Evolutionary conservation across 2,329 filamentous ascomycete genomes (phyloP), one percentile per base, ranked within the genome.

Genomic region (Stagonosporopsis chrysanthemi): DNA sequence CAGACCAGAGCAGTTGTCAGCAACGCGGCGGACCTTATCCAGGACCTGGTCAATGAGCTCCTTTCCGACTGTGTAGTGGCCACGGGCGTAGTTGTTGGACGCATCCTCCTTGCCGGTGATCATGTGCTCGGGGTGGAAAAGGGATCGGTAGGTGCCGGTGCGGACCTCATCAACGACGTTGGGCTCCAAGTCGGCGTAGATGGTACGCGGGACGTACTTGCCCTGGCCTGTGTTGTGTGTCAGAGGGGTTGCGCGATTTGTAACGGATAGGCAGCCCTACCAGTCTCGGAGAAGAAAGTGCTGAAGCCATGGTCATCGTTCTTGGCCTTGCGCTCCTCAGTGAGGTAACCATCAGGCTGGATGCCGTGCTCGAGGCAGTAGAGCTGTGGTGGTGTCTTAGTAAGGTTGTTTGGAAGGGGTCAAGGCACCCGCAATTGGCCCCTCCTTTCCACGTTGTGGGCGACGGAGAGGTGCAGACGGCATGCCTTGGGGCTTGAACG

Each of bases 361-460:
- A 99, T 99, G 77, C 95, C 95, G 82, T 99, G 95, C 88, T 99
- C 95, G 77, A 99, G 92, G 84, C 95, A 99, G 88, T 99, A 99
- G 66, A 99, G 91, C 95, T 99, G 81, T 35, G 42, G 63, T 39
- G 54, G 50, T 52, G 58, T 50, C 65, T 74, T 65, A 75, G 70
- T 60, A 66, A 56, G 49, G 52, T 63, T 67, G 57, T 64, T 70
- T 67, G 73, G 26, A 60, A 63, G 62, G 60, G 61, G 65, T 66
- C 61, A 64, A 53, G 61, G 56, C 56, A 60, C 24, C 64, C 79
- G 74, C 66, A 68, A 62, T 52, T 70, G 66, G 62, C 65, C 76
- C 64, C 66, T 69, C 61, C 54, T 62, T 60, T 63, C 60, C 59
- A 38, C 49, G 24, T 33, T 49, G 41, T 44, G 48, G 57, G 53